Conservation (phyloP, 1,139 yeast genomes). For the Blastobotrys serpentis region DNA sequence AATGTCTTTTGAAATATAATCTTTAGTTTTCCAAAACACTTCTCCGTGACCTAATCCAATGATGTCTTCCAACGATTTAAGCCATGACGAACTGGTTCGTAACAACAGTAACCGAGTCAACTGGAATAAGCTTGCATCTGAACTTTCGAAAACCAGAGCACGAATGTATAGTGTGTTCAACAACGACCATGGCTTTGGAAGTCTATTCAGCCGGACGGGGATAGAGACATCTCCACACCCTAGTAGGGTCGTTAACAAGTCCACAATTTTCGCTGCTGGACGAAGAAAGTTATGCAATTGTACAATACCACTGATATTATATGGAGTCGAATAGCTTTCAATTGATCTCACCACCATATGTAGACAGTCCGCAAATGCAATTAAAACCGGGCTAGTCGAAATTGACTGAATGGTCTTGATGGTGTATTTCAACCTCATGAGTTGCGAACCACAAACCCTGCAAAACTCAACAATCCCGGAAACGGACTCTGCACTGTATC, state of each 20-base stretch:
- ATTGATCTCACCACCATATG: slow-evolving; percentile 25
- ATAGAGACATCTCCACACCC: slow-evolving; percentile 34
- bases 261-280: slow-evolving; percentile 25
- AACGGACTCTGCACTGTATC: slow-evolving; percentile 23
- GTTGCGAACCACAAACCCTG: slow-evolving; percentile 30
- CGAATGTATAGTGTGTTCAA: slow-evolving; percentile 31
- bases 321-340: slow-evolving; percentile 15
- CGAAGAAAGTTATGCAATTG: slow-evolving; percentile 23
- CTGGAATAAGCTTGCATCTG: slow-evolving; percentile 23
- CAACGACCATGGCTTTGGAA: slow-evolving; percentile 31
- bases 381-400: slow-evolving; percentile 27
- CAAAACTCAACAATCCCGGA: slow-evolving; percentile 23
- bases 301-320: background rate
- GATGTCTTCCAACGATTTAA: slow-evolving; percentile 24
- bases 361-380: slow-evolving; percentile 34
- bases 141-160: slow-evolving; percentile 25
- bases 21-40: slow-evolving; percentile 19
- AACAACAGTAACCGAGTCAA: slow-evolving; percentile 26
- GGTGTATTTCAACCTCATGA: slow-evolving; percentile 31
- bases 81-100: slow-evolving; percentile 29
- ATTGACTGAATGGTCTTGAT: slow-evolving; percentile 19
- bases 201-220: slow-evolving; percentile 26
- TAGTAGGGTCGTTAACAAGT: slow-evolving; percentile 30
- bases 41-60: slow-evolving; percentile 27
- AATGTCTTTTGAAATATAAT: slow-evolving; percentile 13